Evolutionary conservation across 805 yeast species (phyloP), one percentile per base, ranked within the genome.

Genomic region (Cyberlindnera bimundalis): DNA sequence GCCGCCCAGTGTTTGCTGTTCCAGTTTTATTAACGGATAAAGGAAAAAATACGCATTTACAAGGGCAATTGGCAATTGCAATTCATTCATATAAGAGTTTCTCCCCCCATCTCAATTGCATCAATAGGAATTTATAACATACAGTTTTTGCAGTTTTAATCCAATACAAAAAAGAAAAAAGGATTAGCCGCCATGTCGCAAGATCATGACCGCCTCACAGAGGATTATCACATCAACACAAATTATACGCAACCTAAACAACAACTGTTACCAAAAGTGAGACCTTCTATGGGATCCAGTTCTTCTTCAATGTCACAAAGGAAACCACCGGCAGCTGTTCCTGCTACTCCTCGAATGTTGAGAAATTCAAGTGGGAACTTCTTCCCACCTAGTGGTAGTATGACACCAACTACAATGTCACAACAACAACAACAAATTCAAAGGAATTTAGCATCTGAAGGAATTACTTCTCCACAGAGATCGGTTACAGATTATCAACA

Each of bases 341-440:
- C 84, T 2, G 86, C 86, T 2, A 80, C 87, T 2, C 84, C 86
- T 8, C 63, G 86, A 50, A 81, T 81, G 86, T 61, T 80, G 35
- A 68, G 84, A 50, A 77, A 76, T 52, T 73, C 74, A 3, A 71
- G 78, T 45, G 74, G 73, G 1, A 60, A 61, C 41, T 43, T 51
- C 54, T 45, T 38, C 16, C 41, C 39, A 10, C 53, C 38, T 28
- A 34, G 33, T 25, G 40, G 35, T 18, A 33, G 33, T n/a, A 28
- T 12, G 26, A 25, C 40, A 7, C 38, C 44, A 6, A 26, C 42
- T 7, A 25, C 45, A 10, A 13, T 38, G 9, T 15, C 36, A 11
- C 31, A 32, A 14, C 29, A 25, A 11, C 31, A 32, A 14, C 29
- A 25, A 7, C 36, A 40, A 19, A 27, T 27, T 3, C 33, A 34